Conservation (phyloP, 495 filamentous ascomycete genomes). For the Xanthoparmelia taractica region DNA sequence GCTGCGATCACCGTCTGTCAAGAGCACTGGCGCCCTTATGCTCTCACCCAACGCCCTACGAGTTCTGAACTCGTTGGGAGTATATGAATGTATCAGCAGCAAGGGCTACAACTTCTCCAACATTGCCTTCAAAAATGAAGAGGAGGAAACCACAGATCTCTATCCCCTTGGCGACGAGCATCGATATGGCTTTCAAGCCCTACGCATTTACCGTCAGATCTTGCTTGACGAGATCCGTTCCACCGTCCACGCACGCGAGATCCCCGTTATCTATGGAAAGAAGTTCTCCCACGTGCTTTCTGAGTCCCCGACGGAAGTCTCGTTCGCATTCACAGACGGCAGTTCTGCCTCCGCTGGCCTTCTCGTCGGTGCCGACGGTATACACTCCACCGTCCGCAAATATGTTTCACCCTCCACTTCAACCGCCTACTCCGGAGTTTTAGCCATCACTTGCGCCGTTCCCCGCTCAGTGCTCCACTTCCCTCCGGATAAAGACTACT, state of each 20-base stretch:
- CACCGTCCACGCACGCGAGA: slow-evolving; percentile 30
- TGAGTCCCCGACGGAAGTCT: slow-evolving; percentile 32
- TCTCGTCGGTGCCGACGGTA: slow-evolving; percentile 45
- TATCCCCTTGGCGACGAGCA: slow-evolving; percentile 40
- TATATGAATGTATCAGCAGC: slow-evolving; percentile 35
- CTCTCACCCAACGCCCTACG: slow-evolving; percentile 46
- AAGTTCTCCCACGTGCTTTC: slow-evolving; percentile 36
- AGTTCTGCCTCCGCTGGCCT: slow-evolving; percentile 28
- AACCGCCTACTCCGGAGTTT: slow-evolving; percentile 28
- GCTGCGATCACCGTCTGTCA: slow-evolving; percentile 30
- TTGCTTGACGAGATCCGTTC: slow-evolving; percentile 35
- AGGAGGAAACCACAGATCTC: slow-evolving; percentile 33
- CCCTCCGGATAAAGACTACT: slow-evolving; percentile 24
- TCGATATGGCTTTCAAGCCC: slow-evolving; percentile 38
- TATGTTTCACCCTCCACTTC: slow-evolving; percentile 32
- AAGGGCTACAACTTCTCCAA: slow-evolving; percentile 35
- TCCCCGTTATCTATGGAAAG: slow-evolving; percentile 36
- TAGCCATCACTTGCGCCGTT: slow-evolving; percentile 31
- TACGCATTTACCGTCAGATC: slow-evolving; percentile 44
- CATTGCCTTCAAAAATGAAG: slow-evolving; percentile 36
- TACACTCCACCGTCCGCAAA: slow-evolving; percentile 41
- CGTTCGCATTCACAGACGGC: slow-evolving; percentile 39
- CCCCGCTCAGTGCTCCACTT: slow-evolving; percentile 26
- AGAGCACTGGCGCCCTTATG: slow-evolving; percentile 44
- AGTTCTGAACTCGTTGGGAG: slow-evolving; percentile 39